Evolutionary conservation across 2,329 filamentous ascomycete species (phyloP), one percentile per base, ranked within the genome.

Genomic region (Arthrobotrys sphaeroides): DNA sequence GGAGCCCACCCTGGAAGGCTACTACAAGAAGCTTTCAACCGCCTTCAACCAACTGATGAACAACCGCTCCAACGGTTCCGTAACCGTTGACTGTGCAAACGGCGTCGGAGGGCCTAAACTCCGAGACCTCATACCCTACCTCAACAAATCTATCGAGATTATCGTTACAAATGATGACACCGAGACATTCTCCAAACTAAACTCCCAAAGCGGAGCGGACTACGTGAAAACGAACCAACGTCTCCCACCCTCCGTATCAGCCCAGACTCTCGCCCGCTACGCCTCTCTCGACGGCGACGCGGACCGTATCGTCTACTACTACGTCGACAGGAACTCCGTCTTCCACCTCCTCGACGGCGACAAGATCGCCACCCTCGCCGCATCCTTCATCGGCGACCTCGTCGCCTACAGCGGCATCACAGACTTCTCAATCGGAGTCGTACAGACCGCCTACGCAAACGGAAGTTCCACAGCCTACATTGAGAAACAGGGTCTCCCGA

Each of bases 381-480:
- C 95, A 43, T 92, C 91, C 0, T 99, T 97, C 85, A 93, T 99
- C 77, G 92, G 91, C 38, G 94, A 98, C 78, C 90, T 97, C 31
- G 89, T 93, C 60, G 89, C 90, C 68, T 90, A 90, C 74, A 92
- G 93, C 66, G 92, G 92, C 12, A 87, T 99, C 28, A 86, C 89
- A 55, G 90, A 94, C 77, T 87, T 98, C 78, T 93, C 91, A 81
- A 94, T 98, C 77, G 95, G 94, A 73, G 92, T 99, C 62, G 91
- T 99, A 10, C 95, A 99, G 84, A 99, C 95, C 0, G 95, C 95
- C 18, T 99, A 99, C 82, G 95, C 95, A 82, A 99, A 99, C 83
- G 95, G 95, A 57, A 91, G 94, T 22, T 94, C 92, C 81, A 98
- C 95, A 33, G 90, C 91, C 80, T 98, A 97, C 83, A 91, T 99